Evolutionary conservation across 306 rosid species (phyloP), one percentile per base, ranked within the genome.

Genomic region (Macrotyloma uniflorum): DNA sequence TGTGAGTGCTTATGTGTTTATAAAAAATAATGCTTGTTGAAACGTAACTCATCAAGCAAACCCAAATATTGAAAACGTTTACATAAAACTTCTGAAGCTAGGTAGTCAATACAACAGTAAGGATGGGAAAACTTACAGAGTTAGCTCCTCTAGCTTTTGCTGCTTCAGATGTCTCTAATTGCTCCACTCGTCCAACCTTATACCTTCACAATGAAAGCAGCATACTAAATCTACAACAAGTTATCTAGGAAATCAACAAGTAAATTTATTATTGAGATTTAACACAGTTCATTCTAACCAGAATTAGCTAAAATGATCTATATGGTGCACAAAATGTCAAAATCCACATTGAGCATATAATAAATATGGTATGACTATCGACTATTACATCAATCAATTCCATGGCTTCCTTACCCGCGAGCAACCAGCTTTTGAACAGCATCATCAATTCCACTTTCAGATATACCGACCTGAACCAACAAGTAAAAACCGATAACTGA

Each of bases 371-470:
- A 59, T 47, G 28, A 9, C 15, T 20, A 53, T 9, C 58, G 69
- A 75, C 50, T 19, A 58, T 66, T 36, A 42, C 53, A 47, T 26
- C 2, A 62, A 47, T 26, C 2, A 62, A 79, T 77, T 66, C 42
- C 83, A 69, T 33, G 45, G 53, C 71, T 84, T 68, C 79, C 98
- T 83, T 91, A 95, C 98, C 98, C 98, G 26, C 95, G 91, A 67
- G 94, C 92, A 82, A 95, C 98, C 78, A 95, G 86, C 84, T 92
- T 95, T 54, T 91, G 91, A 80, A 94, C 85, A 79, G 98, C 98
- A 85, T 89, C 93, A 62, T 92, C 98, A 88, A 94, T 92, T 77
- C 98, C 98, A 89, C 97, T 90, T 85, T 94, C 98, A 85, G 97
- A 90, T 73, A 94, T 89, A 59, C 98, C 98, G 82, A 94, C 98